phyloP scores from a whole-genome alignment of 2,329 filamentous ascomycete genomes.

The Zasmidium cellare region DNA sequence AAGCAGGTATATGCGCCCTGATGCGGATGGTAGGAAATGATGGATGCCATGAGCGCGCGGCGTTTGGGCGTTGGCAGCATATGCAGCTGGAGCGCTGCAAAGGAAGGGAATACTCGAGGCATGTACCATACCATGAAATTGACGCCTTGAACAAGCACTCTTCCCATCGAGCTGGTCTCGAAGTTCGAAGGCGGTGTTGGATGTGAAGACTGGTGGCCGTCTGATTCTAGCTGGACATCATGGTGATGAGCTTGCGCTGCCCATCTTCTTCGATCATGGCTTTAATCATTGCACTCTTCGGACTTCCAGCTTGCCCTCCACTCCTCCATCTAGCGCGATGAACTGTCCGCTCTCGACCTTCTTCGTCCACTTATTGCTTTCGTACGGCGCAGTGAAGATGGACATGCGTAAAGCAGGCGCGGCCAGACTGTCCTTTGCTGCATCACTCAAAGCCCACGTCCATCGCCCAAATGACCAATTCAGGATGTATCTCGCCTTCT shows the following conservation, averaged over 20 bases:
- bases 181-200: too few species aligned
- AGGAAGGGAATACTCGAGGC: background rate
- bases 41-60: conserved; percentile 18
- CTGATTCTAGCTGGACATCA: too few species aligned
- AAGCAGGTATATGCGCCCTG: conserved; percentile 34
- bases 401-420: conserved; percentile 68
- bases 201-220: too few species aligned
- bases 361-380: conserved; percentile 76
- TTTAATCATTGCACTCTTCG: conserved; percentile 36
- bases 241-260: too few species aligned
- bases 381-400: conserved; percentile 70
- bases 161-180: too few species aligned
- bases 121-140: conserved; percentile 8
- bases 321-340: conserved; percentile 25
- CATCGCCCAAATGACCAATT: conserved; percentile 98
- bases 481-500: conserved; percentile 70
- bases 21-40: background rate
- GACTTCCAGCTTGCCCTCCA: conserved; percentile 53
- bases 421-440: conserved; percentile 28
- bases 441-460: conserved; percentile 63
- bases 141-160: background rate
- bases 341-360: conserved; percentile 55
- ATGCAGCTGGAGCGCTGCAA: conserved; percentile 11
- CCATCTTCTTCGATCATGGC: too few species aligned
- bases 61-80: conserved; percentile 21